Evolutionary conservation across 805 yeast genomes (phyloP), one percentile per base, ranked within the genome.

Genomic region (Kodamaea nitidulidarum): DNA sequence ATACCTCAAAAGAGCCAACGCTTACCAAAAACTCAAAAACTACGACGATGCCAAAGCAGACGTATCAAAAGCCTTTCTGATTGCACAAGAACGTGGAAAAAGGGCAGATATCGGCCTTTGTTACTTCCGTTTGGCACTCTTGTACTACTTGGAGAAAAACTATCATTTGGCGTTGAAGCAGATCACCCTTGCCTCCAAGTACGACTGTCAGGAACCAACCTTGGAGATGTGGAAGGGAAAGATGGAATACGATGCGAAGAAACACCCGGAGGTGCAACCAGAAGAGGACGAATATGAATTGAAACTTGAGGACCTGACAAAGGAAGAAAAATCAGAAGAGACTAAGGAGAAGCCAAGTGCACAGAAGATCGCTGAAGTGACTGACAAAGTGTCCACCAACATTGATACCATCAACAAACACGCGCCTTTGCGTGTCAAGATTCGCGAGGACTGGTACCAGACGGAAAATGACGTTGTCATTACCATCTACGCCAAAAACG

Each of bases 401-500:
- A 20, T 63, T 14, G 62, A 53, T 18, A 56, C 53, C n/a, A 58
- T 65, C 44, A 64, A 65, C 47, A 52, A 62, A 38, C 65, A 56
- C 15, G 71, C 72, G 0, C 73, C 74, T 2, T 45, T 68, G 33
- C 61, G 58, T 36, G 40, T 49, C 29, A 67, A 67, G 42, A 55
- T 58, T 38, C 52, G 67, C 35, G 71, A 62, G 21, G 70, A 68
- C 42, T 69, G 74, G 47, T 91, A 80, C 61, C 96, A 93, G 58
- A 71, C 80, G 11, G 51, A 63, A 7, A 63, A 63, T 1, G 55
- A 58, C 3, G 76, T 88, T 10, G 79, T 81, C 1, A 66, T 90
- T 20, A 78, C 91, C 2, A 61, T 91, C 5, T 91, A 82, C 52
- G 78, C 86, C 35, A 80, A 83, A 44, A 74, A 74, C 29, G 73